A percentile compares a stretch with the other conserved stretches of the same genome.
phyloP scores from a whole-genome alignment of 164 flowering plant genomes.

The Cinnamomum chago region DNA sequence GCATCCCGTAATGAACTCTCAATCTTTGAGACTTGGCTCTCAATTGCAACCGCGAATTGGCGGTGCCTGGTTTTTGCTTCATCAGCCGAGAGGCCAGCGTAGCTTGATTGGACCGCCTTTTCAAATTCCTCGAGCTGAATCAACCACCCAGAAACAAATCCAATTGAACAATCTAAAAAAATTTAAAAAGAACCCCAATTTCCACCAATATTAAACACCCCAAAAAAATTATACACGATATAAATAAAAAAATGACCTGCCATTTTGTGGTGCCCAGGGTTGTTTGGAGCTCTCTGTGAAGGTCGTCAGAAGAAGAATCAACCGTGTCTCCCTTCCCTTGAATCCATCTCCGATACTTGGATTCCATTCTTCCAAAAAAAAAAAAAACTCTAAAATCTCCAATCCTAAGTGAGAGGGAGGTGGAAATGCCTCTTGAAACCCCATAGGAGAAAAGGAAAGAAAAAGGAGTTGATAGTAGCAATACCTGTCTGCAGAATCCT shows the following conservation, averaged over 20 bases:
- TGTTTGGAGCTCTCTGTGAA: slow-evolving; percentile 58
- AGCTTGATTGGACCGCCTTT: slow-evolving; percentile 59
- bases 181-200: background rate
- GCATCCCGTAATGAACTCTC: slow-evolving; percentile 51
- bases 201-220: too few relatives aligned
- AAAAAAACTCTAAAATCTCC: background rate
- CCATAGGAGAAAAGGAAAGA: background rate
- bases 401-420: too few relatives aligned
- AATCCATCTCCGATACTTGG: slow-evolving; percentile 79
- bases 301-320: slow-evolving; percentile 36
- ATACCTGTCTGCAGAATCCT: slow-evolving; percentile 90
- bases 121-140: slow-evolving; percentile 87
- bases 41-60: slow-evolving; percentile 65
- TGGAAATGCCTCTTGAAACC: too few relatives aligned
- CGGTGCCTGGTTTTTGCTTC: slow-evolving; percentile 68
- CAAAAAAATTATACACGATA: background rate
- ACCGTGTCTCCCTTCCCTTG: slow-evolving; percentile 42
- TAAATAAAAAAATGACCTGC: slow-evolving; percentile 58
- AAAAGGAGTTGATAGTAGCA: background rate
- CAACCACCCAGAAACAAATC: background rate
- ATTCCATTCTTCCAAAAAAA: slow-evolving; percentile 73
- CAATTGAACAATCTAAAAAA: background rate
- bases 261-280: slow-evolving; percentile 94
- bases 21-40: slow-evolving; percentile 41
- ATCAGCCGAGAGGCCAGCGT: slow-evolving; percentile 32